A percentile compares a stretch with the other conserved stretches of the same genome.
These are phyloP conservation scores for Cornus suecica DNA, from an alignment of 148 eudicot species.

Conservation along the genomic window DNA sequence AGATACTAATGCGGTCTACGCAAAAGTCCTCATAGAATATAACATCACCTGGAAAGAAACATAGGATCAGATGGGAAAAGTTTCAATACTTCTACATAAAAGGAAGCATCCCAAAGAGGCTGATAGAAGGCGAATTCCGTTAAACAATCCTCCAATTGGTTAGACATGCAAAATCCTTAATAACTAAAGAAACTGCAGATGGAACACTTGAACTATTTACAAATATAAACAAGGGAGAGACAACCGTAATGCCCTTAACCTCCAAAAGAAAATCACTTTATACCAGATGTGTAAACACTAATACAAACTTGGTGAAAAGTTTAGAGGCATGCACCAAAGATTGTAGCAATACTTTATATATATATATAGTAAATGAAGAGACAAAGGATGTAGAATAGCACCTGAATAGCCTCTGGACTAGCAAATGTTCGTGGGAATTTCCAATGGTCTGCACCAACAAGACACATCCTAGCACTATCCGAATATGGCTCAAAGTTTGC, in stretches of 20 bases:
- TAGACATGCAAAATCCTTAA: neutral
- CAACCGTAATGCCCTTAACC: neutral
- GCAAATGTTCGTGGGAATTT: constrained; percentile 80
- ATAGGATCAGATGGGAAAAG: neutral
- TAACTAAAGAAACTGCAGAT: neutral
- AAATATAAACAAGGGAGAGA: neutral
- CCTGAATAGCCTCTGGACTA: constrained; percentile 93
- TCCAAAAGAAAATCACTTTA: neutral
- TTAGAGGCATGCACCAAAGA: neutral
- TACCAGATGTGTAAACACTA: constrained; percentile 6
- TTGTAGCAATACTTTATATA: neutral
- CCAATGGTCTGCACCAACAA: constrained; percentile 86
- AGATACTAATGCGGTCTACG: neutral
- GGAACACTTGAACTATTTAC: neutral
- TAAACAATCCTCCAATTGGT: neutral
- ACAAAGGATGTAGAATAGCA: constrained; percentile 18
- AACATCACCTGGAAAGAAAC: neutral
- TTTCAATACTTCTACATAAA: neutral
- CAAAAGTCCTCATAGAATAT: neutral
- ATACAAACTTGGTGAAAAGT: neutral
- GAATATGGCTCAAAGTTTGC: constrained; percentile 74
- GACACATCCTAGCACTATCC: constrained; percentile 83
- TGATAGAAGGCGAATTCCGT: neutral
- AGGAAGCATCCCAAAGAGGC: neutral
- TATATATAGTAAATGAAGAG: neutral